Evolutionary conservation across 306 rosid species (phyloP), one percentile per base, ranked within the genome.

Genomic region (Malus fusca): DNA sequence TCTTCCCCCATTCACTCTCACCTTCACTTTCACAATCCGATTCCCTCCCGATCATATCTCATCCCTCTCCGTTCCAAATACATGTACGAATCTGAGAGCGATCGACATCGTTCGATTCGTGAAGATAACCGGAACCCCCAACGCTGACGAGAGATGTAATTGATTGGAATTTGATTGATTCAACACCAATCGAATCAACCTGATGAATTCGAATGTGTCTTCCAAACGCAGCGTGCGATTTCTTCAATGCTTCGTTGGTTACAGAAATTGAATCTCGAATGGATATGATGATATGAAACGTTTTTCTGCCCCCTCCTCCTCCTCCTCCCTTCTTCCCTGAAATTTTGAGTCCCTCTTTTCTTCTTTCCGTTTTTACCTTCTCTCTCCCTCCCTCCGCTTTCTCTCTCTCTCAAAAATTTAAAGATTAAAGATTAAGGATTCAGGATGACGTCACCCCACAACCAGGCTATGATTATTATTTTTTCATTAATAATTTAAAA

Each of bases 261-360:
- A 35, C n/a, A 2, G 11, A 30, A 7, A 25, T 18, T 25, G 40
- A 62, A 62, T 15, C 66, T 62, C 35, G 66, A 62, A 28, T 14
- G 9, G 33, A 51, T 33, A 12, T 40, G 30, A 42, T n/a, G 77
- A 37, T 18, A 53, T 22, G 28, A 14, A 66, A 15, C 75, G 51
- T 69, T 80, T 5, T 14, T 48, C 21, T 48, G 21, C 21, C 53
- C 5, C 53, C 53, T 48, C 79, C 85, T 9, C 68, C 66, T 61
- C 79, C 84, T 9, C 68, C 66, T 61, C 88, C 60, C 11, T 65
- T 76, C 77, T 76, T 79, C 69, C 72, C 77, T 83, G 77, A 67
- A 86, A 83, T 72, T 18, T 51, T 43, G 40, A 62, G 72, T 5
- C 67, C 48, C 46, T 43, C 15, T 3, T 11, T 77, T 23, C 61